These are phyloP conservation scores for Friedmanniomyces simplex DNA, from an alignment of 495 filamentous ascomycete genomes.

Conservation along the genomic window DNA sequence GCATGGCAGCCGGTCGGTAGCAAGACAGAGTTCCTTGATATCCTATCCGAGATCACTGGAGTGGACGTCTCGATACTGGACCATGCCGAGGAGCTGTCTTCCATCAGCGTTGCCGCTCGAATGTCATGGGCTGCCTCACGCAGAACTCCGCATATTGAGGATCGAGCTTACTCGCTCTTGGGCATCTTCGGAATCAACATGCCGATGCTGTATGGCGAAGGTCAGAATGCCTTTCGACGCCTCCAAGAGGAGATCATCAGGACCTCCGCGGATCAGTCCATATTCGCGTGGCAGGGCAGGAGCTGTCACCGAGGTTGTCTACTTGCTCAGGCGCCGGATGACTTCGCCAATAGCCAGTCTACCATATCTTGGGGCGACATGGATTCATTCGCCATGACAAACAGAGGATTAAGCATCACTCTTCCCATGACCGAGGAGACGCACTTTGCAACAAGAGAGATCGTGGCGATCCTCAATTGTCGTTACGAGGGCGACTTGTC, in stretches of 20 bases:
- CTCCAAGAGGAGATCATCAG: conserved; percentile 27
- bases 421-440: too few species aligned
- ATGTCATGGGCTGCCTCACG: conserved; percentile 17
- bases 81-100: not conserved
- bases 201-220: conserved; percentile 33
- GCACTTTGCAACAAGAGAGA: too few species aligned
- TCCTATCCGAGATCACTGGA: not conserved
- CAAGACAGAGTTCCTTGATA: not conserved
- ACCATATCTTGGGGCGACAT: too few species aligned
- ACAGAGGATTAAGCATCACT: too few species aligned
- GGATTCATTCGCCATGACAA: too few species aligned
- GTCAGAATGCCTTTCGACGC: conserved; percentile 25
- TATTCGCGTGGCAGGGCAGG: conserved; percentile 14
- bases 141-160: conserved; percentile 18
- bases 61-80: not conserved
- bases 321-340: too few species aligned
- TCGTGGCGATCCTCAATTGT: too few species aligned
- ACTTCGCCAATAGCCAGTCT: too few species aligned
- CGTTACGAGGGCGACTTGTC: too few species aligned
- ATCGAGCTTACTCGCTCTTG: conserved; percentile 29
- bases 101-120: conserved; percentile 10
- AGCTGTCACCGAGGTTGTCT: too few species aligned
- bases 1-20: conserved; percentile 12
- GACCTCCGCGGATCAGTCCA: conserved; percentile 10
- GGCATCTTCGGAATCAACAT: conserved; percentile 32